phyloP scores from a whole-genome alignment of 352 stramenopile species.

The Phytophthora sp. region DNA sequence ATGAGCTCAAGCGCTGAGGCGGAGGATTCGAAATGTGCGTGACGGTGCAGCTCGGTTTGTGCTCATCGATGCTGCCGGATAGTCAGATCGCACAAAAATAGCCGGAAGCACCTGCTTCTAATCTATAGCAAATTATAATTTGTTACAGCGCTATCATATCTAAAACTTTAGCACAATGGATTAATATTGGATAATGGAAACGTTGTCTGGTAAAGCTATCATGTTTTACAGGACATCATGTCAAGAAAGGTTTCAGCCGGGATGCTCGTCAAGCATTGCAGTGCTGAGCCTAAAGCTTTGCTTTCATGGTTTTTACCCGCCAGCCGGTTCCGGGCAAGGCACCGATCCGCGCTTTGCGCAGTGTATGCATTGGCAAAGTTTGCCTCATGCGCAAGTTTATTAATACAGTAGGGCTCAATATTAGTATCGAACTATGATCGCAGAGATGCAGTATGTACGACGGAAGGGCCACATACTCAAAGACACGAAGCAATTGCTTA shows the following conservation, averaged over 20 bases:
- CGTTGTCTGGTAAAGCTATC: background rate
- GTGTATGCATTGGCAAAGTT: too few species aligned
- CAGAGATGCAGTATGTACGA: too few species aligned
- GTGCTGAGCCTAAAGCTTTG: slow-evolving; percentile 18
- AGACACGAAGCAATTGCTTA: too few species aligned
- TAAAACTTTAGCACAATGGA: background rate
- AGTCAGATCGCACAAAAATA: slow-evolving; percentile 29
- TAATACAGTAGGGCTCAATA: too few species aligned
- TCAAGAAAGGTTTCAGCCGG: background rate
- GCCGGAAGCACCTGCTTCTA: background rate
- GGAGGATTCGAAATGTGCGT: slow-evolving; percentile 17
- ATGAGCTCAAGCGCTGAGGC: slow-evolving; percentile 6
- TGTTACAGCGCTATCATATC: background rate
- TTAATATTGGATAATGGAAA: background rate
- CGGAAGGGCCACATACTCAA: too few species aligned
- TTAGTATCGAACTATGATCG: background rate
- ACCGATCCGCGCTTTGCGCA: slow-evolving; percentile 19
- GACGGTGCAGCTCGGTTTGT: background rate
- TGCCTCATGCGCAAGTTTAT: too few species aligned
- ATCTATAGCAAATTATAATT: background rate
- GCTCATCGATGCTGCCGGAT: too few species aligned
- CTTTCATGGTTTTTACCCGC: slow-evolving; percentile 12
- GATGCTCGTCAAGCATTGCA: background rate
- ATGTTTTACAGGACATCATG: background rate
- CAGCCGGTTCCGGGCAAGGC: slow-evolving; percentile 20